Evolutionary conservation across 2,329 filamentous ascomycete species (phyloP), one percentile per base, ranked within the genome.

Genomic region (Ophiostoma piceae): DNA sequence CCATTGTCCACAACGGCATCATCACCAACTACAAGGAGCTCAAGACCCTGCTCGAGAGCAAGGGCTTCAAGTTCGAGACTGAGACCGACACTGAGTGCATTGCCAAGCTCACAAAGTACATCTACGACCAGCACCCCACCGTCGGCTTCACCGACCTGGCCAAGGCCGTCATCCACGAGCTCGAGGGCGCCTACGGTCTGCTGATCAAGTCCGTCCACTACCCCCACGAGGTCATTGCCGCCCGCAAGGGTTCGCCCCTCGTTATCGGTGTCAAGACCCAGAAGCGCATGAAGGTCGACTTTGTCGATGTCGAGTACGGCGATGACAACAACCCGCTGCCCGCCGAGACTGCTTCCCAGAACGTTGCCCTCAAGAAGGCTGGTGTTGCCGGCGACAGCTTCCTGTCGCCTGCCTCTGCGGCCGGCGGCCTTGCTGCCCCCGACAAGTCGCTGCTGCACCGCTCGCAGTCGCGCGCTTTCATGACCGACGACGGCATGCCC

Each of bases 21-120:
- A 99, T 99, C 83, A 99, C 95, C 84, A 99, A 99, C 88, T 99
- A 99, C 88, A 99, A 99, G 87, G 95, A 99, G 84, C 85, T 99
- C 77, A 97, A 94, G 88, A 92, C 91, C 73, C 89, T 99, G 74
- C 87, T 99, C 75, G 87, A 90, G 83, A 87, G 86, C 85, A 99
- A 98, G 87, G 95, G 95, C 79, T 96, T 97, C 89, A 91, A 90
- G 78, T 99, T 99, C 80, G 95, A 99, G 89, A 99, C 95, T 68
- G 94, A 99, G 83, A 99, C 95, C 75, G 95, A 99, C 79, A 99
- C 95, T 68, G 95, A 99, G 84, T 97, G 94, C 82, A 99, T 99
- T 81, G 95, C 95, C 75, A 99, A 98, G 86, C 89, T 99, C 75
- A 91, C 94, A 81, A 98, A 98, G 84, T 99, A 97, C 86, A 88